phyloP scores from a whole-genome alignment of 176 grass and related monocot species.

The Alopecurus myosuroides region DNA sequence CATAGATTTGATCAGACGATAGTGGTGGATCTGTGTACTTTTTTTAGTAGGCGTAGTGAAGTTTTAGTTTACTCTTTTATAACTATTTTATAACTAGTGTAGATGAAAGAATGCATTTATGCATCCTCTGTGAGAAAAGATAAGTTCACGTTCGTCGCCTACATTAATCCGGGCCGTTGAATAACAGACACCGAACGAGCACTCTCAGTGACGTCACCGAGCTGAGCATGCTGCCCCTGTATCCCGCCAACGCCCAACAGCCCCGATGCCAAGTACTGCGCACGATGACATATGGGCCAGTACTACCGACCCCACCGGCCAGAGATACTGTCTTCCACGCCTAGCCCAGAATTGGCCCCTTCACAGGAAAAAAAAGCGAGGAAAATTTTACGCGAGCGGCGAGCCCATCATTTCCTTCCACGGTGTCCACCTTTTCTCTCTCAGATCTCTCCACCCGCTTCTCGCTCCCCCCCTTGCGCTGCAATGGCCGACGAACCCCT shows the following conservation, averaged over 20 bases:
- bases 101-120: no score
- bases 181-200: neutral
- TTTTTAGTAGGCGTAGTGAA: no score
- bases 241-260: neutral
- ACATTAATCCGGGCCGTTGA: neutral
- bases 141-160: neutral
- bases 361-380: neutral
- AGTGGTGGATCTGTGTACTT: no score
- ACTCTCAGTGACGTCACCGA: neutral
- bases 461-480: neutral
- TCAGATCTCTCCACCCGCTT: slow-evolving; percentile 23
- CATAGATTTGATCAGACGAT: no score
- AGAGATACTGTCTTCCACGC: neutral
- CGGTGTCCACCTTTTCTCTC: slow-evolving; percentile 8
- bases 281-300: neutral
- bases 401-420: neutral
- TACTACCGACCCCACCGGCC: neutral
- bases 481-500: slow-evolving; percentile 38
- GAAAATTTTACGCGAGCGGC: neutral
- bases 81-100: no score
- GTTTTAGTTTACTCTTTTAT: no score
- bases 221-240: neutral
- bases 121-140: no score
- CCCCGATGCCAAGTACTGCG: neutral
- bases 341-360: neutral